A percentile compares a stretch with the other conserved stretches of the same genome.
These are phyloP conservation scores for Arxiozyma telluris DNA, from an alignment of 1,139 yeast genomes.

Conservation along the genomic window DNA sequence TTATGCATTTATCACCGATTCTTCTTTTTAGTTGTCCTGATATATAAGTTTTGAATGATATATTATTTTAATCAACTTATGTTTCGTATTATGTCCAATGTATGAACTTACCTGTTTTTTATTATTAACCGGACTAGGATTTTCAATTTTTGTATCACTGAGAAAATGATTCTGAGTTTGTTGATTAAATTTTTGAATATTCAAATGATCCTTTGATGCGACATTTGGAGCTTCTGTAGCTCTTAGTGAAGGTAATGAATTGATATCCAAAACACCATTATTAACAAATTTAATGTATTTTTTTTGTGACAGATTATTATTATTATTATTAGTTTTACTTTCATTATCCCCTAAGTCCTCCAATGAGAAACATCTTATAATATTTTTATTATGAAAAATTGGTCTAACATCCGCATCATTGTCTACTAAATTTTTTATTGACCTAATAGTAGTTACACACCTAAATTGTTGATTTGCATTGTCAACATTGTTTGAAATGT, in stretches of 20 bases:
- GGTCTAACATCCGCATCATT: constrained; percentile 26
- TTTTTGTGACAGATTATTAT: not conserved
- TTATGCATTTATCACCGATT: not conserved
- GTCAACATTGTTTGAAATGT: not conserved
- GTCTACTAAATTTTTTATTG: constrained; percentile 18
- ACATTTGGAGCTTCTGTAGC: not conserved
- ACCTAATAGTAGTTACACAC: constrained; percentile 20
- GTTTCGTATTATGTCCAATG: not conserved
- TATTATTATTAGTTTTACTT: not conserved
- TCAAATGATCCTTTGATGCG: not conserved
- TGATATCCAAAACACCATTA: constrained; percentile 11
- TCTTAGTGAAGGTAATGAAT: constrained; percentile 15
- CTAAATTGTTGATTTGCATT: not conserved
- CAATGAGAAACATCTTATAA: constrained; percentile 15
- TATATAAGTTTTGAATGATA: not conserved
- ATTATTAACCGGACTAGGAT: not conserved
- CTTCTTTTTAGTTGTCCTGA: not conserved
- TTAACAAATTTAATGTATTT: constrained; percentile 6
- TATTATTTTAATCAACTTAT: too few relatives aligned
- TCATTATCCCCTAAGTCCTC: not conserved
- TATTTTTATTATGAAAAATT: constrained; percentile 25
- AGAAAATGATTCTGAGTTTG: not conserved
- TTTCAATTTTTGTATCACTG: too few relatives aligned
- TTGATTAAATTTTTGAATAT: not conserved
- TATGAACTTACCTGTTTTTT: not conserved